Evolutionary conservation across 169 alveolate species (phyloP), one percentile per base, ranked within the genome.

Genomic region (Cryptosporidium sp.): DNA sequence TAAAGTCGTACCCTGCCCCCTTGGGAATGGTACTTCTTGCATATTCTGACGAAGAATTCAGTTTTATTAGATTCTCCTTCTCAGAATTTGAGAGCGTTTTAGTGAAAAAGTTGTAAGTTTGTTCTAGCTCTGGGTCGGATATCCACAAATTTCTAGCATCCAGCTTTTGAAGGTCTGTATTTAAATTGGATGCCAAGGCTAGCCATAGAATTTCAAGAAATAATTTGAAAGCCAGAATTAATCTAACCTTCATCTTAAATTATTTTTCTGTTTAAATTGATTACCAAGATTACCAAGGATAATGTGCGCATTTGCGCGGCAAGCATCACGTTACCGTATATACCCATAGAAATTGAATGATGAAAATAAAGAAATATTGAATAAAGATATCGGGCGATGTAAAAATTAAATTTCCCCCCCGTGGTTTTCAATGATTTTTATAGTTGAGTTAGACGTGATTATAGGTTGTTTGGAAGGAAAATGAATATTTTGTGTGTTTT

Each of bases 261-360:
- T 59, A 9, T 31, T 37, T 65, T 65, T 65, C 71, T 1, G n/a
- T 33, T 12, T 65, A 9, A 31, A 29, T 10, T 65, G 3, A 31
- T 65, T 37, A 31, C 9, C 29, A 29, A 65, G 29, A 31, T 33
- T 33, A 65, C 2, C 52, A 65, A 65, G 48, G 50, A 35, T 33
- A 65, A 65, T 65, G 71, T 65, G 71, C 71, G 71, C 33, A 65
- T 65, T 65, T 65, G 26, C 71, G 71, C 71, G 71, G 71, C 3
- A 65, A 65, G 12, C 23, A 31, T 65, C 50, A 31, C 71, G 71
- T 65, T 65, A 65, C 71, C 71, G 50, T 55, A 55, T n/a, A 55
- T 21, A 55, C 14, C 3, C n/a, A 48, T 12, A 37, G 2, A 37
- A 37, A 37, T 45, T 8, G 9, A 48, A 48, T 14, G 3, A 14